Base-by-base conservation (phyloP, 2,329 filamentous ascomycete genomes). In the Talaromyces atroroseus region DNA sequence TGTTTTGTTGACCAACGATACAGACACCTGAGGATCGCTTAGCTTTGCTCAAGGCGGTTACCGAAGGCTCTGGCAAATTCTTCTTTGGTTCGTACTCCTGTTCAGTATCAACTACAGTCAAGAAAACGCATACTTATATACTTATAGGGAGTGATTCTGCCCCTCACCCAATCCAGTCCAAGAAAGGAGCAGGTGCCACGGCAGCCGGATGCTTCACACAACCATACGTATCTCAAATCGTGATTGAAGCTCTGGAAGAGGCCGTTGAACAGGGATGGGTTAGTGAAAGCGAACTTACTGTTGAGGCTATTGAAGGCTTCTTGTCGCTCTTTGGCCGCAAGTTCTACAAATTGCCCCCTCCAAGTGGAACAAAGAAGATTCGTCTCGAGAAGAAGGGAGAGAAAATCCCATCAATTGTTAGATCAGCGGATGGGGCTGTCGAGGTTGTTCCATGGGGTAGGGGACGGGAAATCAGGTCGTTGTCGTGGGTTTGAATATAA, bases 401-500 rank as follows among this genome's bases (percentile, higher is more conserved):
- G 63, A 78, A 73, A 59, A 80, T 88, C 38, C 71, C 75, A 26
- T 76, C 82, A 57, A 75, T 80, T 40, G 65, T 88, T 55, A 77
- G 73, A 65, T 82, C 77, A 24, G 74, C 79, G 12, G 80, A 79
- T 38, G 73, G 75, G 0, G 65, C 64, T 11, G 72, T 84, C 12
- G 81, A 86, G 66, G 81, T 89, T 44, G 83, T 88, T 60, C 84
- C 84, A 10, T 89, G 87, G 67, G 75, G 83, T 56, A 78, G 80
- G 61, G 84, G 83, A 2, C 80, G 86, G 74, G 71, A 77, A 65
- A 85, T 69, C 46, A 70, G 69, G 65, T 68, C 65, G 38, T 61
- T 73, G 38, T 63, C 68, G 20, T 73, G 70, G 70, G 66, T 56
- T 42, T 54, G n/a, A 29, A 14, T 7, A 14, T 42, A 44, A 21